A percentile compares a stretch with the other conserved stretches of the same genome.
These are phyloP conservation scores for Mycena venus DNA, from an alignment of 768 basidiomycete species.

Conservation along the genomic window DNA sequence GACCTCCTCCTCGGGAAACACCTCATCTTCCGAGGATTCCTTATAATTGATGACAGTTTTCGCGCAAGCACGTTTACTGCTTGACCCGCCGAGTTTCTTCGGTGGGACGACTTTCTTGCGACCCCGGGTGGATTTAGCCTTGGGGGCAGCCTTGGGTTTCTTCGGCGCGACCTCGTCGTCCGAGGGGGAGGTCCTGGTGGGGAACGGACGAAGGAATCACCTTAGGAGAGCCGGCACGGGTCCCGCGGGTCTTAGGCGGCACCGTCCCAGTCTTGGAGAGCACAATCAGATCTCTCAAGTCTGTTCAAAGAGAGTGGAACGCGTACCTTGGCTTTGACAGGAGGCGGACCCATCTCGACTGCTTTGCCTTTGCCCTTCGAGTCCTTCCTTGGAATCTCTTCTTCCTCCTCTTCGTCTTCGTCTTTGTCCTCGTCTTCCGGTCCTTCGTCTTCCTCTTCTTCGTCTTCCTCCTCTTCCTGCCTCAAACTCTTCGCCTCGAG, in stretches of 20 bases:
- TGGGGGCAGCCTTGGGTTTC: slow-evolving; percentile 18
- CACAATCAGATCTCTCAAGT: neutral
- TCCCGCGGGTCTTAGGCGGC: slow-evolving; percentile 39
- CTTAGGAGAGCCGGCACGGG: slow-evolving; percentile 32
- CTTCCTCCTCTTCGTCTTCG: slow-evolving; percentile 47
- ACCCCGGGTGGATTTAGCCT: slow-evolving; percentile 8
- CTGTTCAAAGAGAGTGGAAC: neutral
- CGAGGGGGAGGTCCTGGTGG: slow-evolving; percentile 58
- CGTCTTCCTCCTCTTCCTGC: slow-evolving; percentile 37
- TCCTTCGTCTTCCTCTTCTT: slow-evolving; percentile 41
- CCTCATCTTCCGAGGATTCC: slow-evolving; percentile 39
- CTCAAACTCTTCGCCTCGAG: slow-evolving; percentile 24
- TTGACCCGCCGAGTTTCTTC: slow-evolving; percentile 3
- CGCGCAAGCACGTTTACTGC: neutral
- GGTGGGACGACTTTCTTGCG: too few species aligned
- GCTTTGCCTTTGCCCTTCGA: slow-evolving; percentile 24
- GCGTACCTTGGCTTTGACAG: slow-evolving; percentile 22
- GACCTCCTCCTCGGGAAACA: slow-evolving; percentile 50
- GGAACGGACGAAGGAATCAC: slow-evolving; percentile 75
- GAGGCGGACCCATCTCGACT: slow-evolving; percentile 26
- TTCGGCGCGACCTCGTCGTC: slow-evolving; percentile 22
- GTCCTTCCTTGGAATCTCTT: slow-evolving; percentile 51
- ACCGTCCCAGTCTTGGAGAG: neutral
- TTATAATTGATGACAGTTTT: slow-evolving; percentile 39
- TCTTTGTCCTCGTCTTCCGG: slow-evolving; percentile 37